phyloP scores from a whole-genome alignment of 2,329 filamentous ascomycete species.

The Epicoccum sorghinum region DNA sequence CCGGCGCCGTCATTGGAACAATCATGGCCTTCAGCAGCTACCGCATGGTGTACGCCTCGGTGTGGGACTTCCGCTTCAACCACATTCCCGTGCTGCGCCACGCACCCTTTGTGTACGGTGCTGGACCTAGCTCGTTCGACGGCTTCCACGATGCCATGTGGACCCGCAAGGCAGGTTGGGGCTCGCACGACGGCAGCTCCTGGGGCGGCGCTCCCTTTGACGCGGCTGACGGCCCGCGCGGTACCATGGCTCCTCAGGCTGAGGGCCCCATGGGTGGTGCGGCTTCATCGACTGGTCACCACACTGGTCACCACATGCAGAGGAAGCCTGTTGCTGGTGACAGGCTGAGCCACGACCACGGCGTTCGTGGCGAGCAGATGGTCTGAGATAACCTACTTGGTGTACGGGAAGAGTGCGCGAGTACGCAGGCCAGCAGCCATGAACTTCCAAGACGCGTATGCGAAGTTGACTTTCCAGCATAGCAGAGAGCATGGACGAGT shows the following conservation, averaged over 20 bases:
- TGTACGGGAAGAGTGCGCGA: background rate
- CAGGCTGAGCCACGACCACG: constrained; percentile 18
- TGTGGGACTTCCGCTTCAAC: constrained; percentile 73
- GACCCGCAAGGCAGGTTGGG: constrained; percentile 67
- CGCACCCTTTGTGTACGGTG: constrained; percentile 60
- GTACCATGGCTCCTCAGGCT: constrained; percentile 38
- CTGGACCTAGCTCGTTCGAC: constrained; percentile 45
- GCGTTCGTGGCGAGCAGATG: constrained; percentile 33
- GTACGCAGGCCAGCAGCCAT: background rate
- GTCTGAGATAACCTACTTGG: constrained; percentile 19
- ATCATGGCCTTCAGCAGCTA: constrained; percentile 69
- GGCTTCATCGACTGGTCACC: constrained; percentile 21
- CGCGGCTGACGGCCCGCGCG: constrained; percentile 46
- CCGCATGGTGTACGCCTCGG: constrained; percentile 69
- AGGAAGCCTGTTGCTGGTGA: constrained; percentile 38
- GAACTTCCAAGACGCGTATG: background rate
- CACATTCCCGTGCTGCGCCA: constrained; percentile 69
- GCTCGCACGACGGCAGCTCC: constrained; percentile 49
- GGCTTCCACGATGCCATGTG: constrained; percentile 62
- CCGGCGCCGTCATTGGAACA: constrained; percentile 69
- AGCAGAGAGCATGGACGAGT: background rate
- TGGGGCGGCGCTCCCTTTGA: constrained; percentile 53
- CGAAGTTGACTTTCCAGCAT: background rate
- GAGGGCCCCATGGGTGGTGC: constrained; percentile 35
- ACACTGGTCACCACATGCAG: constrained; percentile 32